Evolutionary conservation across 208 protist species (phyloP), one percentile per base, ranked within the genome.

Genomic region (Acanthamoeba healyi): DNA sequence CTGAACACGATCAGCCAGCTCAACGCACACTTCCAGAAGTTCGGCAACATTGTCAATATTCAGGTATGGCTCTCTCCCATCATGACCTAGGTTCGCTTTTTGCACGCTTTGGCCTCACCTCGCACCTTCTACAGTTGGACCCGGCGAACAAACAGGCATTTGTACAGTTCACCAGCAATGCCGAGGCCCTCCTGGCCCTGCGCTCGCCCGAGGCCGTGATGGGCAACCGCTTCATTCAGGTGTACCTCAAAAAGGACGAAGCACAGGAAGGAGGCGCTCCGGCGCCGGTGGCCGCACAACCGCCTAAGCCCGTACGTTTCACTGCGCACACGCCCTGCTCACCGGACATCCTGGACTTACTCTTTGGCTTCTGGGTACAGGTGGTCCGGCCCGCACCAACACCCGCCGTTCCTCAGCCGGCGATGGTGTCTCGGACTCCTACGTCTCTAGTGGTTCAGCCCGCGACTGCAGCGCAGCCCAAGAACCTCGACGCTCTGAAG

Each of bases 11-110:
- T 92, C 26, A 34, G 7, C 22, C 17, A 72, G 61, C 87, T 92
- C 40, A 92, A 92, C 40, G 56, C 17, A 19, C 87, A 92, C 87
- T 92, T 92, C 42, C 86, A 92, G 87, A 92, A 92, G 46, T 92
- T 92, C 40, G 87, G 87, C 40, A 70, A 26, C 32, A 92, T 92
- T 17, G 61, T 92, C 40, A 92, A 92, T 61, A 92, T 92, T 51
- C 87, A 92, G 87, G 81, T 89, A 65, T 54, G 3, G 51, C 6
- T 2, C 26, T 12, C 42, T 40, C 5, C 46, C 32, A 49, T 79
- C n/a, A 0, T 22, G n/a, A 32, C 19, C 0, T 65, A 65, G 14
- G 9, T 22, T 9, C 19, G 29, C 58, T 26, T 65, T 9, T 32
- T 24, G 19, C 9, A 24, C 58, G 26, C 7, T 9, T 65, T 15